Conservation (phyloP, 768 basidiomycete genomes). For the Sarcomyxa edulis region DNA sequence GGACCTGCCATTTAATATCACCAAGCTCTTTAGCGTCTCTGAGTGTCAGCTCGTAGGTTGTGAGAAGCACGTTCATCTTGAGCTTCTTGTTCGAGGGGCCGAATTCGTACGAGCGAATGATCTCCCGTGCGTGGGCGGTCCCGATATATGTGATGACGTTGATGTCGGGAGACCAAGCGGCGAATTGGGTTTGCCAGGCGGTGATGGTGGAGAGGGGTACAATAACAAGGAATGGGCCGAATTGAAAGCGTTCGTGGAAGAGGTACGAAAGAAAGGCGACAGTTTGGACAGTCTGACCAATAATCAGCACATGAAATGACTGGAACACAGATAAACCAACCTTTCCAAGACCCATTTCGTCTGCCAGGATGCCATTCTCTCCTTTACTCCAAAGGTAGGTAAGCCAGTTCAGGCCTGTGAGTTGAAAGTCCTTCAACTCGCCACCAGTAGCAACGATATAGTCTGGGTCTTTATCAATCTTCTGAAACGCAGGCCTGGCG, state of each 20-base stretch:
- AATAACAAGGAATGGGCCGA: slow-evolving; percentile 95
- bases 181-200: slow-evolving; percentile 96
- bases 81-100: slow-evolving; percentile 82
- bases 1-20: slow-evolving; percentile 95
- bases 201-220: slow-evolving; percentile 97
- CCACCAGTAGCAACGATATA: slow-evolving; percentile 80
- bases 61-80: slow-evolving; percentile 95
- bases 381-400: slow-evolving; percentile 93
- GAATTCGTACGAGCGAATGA: slow-evolving; percentile 91
- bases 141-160: slow-evolving; percentile 98
- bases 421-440: slow-evolving; percentile 93
- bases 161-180: slow-evolving; percentile 91
- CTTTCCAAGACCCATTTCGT: slow-evolving; percentile 99
- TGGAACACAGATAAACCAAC: slow-evolving; percentile 24
- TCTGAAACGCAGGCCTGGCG: slow-evolving; percentile 72
- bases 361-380: slow-evolving; percentile 95
- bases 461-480: slow-evolving; percentile 83
- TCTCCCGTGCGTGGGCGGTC: slow-evolving; percentile 78
- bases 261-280: slow-evolving; percentile 93
- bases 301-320: slow-evolving; percentile 9
- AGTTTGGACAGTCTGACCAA: slow-evolving; percentile 87
- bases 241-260: slow-evolving; percentile 87
- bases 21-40: slow-evolving; percentile 85
- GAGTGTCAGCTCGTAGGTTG: slow-evolving; percentile 94
- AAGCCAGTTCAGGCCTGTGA: slow-evolving; percentile 98